phyloP scores from a whole-genome alignment of 192 early-diverging fungal species.

The Umbelopsis ramanniana region DNA sequence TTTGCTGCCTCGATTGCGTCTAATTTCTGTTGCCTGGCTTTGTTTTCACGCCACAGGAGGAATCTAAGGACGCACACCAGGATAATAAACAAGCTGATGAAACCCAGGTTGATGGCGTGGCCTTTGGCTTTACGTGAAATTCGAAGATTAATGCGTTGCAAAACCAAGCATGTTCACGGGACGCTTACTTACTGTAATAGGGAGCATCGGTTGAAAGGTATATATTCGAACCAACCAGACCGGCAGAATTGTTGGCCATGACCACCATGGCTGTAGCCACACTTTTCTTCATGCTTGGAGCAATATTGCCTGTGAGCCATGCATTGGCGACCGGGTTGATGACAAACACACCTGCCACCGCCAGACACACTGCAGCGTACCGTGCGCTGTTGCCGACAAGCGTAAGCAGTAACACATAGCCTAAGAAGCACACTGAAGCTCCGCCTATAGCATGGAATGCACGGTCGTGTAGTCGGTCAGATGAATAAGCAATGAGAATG shows the following conservation, averaged over 20 bases:
- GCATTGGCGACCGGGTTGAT: conserved; percentile 39
- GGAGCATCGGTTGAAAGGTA: conserved; percentile 35
- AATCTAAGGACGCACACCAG: conserved; percentile 19
- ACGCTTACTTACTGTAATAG: conserved; percentile 30
- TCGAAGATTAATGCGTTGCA: not conserved
- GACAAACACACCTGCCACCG: conserved; percentile 38
- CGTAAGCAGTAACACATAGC: conserved; percentile 27
- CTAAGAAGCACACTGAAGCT: conserved; percentile 34
- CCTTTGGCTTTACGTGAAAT: conserved; percentile 24
- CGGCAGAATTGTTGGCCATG: conserved; percentile 36
- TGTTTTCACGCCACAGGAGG: conserved; percentile 26
- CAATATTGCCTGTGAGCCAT: conserved; percentile 39
- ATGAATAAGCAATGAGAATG: conserved; percentile 33
- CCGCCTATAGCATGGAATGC: conserved; percentile 37
- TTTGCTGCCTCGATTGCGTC: not conserved
- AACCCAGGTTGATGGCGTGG: conserved; percentile 31
- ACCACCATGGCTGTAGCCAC: conserved; percentile 42
- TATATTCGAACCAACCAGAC: conserved; percentile 37
- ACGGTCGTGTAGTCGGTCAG: conserved; percentile 32
- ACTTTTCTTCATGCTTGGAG: conserved; percentile 42
- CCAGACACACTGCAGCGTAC: conserved; percentile 33
- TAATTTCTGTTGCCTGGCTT: not conserved
- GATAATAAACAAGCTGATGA: conserved; percentile 25
- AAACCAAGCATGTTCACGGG: not conserved
- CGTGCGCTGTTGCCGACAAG: not conserved